phyloP scores from a whole-genome alignment of 2,329 filamentous ascomycete species.

The Clarireedia hainanense region DNA sequence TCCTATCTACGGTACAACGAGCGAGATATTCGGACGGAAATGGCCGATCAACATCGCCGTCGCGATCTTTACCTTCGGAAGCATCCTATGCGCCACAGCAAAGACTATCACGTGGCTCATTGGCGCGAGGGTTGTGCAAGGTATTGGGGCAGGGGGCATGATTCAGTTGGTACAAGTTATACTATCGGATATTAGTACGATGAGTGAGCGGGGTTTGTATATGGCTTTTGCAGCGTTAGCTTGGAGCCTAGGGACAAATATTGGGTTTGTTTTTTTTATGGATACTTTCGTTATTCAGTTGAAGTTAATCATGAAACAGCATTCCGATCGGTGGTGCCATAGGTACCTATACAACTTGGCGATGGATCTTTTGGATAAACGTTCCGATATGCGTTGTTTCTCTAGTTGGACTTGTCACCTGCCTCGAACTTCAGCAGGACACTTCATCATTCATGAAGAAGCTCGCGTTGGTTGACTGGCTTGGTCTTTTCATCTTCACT shows the following conservation, averaged over 20 bases:
- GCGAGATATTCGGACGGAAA: neutral
- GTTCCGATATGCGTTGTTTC: slow-evolving; percentile 9
- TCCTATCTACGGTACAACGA: neutral
- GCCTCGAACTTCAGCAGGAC: slow-evolving; percentile 39
- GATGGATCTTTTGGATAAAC: slow-evolving; percentile 46
- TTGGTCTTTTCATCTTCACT: slow-evolving; percentile 52
- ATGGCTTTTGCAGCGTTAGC: slow-evolving; percentile 32
- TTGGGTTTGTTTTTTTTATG: slow-evolving; percentile 31
- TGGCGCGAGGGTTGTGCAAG: slow-evolving; percentile 54
- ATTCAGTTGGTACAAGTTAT: slow-evolving; percentile 35
- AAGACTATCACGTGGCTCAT: slow-evolving; percentile 55
- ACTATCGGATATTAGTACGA: slow-evolving; percentile 52
- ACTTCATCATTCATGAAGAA: neutral
- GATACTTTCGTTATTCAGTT: slow-evolving; percentile 55
- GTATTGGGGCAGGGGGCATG: slow-evolving; percentile 47
- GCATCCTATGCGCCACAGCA: slow-evolving; percentile 49
- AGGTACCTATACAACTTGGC: slow-evolving; percentile 49
- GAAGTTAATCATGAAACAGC: slow-evolving; percentile 54
- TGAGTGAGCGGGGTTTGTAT: slow-evolving; percentile 49
- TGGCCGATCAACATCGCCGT: neutral
- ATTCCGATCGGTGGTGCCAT: slow-evolving; percentile 51
- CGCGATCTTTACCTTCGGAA: slow-evolving; percentile 14
- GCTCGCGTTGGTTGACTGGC: slow-evolving; percentile 46
- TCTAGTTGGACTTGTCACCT: slow-evolving; percentile 23
- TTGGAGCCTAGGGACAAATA: neutral